Percentiles rank a stretch among this genome's conserved stretches.
Evolutionary conservation across 2,329 filamentous ascomycete genomes (phyloP).

Genomic region (Ascochyta lentis): DNA sequence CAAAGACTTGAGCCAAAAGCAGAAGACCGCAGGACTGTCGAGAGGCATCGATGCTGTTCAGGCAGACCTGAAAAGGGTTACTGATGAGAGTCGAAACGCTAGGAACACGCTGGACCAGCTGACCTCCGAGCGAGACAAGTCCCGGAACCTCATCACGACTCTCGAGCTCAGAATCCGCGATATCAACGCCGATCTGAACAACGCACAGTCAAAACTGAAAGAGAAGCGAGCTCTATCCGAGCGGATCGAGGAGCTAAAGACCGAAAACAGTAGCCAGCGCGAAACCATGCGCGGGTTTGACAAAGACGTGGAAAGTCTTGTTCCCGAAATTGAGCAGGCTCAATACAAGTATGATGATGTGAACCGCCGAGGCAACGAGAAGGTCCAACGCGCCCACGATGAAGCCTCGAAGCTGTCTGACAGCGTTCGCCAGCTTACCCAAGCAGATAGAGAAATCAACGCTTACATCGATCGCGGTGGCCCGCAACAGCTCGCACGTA

Average conservation of each 20-base stretch:
- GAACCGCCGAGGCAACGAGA: slow-evolving; percentile 71
- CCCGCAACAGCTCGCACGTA: slow-evolving; percentile 71
- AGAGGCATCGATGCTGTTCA: slow-evolving; percentile 85
- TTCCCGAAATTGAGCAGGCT: slow-evolving; percentile 77
- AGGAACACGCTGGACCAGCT: slow-evolving; percentile 72
- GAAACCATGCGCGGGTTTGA: slow-evolving; percentile 74
- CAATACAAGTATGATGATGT: slow-evolving; percentile 79
- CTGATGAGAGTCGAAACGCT: slow-evolving; percentile 69
- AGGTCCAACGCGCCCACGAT: slow-evolving; percentile 74
- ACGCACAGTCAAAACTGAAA: slow-evolving; percentile 76
- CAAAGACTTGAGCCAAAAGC: slow-evolving; percentile 74
- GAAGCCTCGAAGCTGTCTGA: slow-evolving; percentile 75
- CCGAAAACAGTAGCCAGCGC: slow-evolving; percentile 71
- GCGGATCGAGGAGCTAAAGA: slow-evolving; percentile 77
- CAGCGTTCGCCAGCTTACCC: slow-evolving; percentile 77
- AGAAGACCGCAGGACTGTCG: slow-evolving; percentile 69
- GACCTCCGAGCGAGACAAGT: slow-evolving; percentile 72
- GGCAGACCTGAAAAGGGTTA: slow-evolving; percentile 70
- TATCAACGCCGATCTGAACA: slow-evolving; percentile 73
- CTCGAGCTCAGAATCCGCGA: slow-evolving; percentile 82
- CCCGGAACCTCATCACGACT: slow-evolving; percentile 69
- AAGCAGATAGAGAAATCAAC: slow-evolving; percentile 78
- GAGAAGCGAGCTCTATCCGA: slow-evolving; percentile 75
- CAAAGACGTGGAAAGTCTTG: slow-evolving; percentile 73
- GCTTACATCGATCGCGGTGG: slow-evolving; percentile 81